Evolutionary conservation across 768 basidiomycete genomes (phyloP).

Genomic region (Boletus vermiculosoides): DNA sequence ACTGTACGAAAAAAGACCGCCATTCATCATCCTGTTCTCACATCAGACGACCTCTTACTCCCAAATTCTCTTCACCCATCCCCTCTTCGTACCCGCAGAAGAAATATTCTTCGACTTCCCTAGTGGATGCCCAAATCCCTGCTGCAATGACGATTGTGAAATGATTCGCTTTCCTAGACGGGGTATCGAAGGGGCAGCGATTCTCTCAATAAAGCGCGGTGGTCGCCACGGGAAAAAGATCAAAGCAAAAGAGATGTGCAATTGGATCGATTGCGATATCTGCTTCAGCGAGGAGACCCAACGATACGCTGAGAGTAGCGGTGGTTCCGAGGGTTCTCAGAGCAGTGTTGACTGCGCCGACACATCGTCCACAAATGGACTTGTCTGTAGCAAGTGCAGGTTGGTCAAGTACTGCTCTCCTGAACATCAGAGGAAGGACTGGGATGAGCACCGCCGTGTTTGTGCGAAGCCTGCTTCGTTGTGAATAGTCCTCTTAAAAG

Average conservation of each 20-base stretch:
- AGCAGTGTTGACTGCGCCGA: slow-evolving; percentile 39
- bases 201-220: slow-evolving; percentile 63
- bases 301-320: slow-evolving; percentile 37
- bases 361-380: slow-evolving; percentile 41
- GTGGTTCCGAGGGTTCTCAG: slow-evolving; percentile 47
- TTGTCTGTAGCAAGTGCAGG: slow-evolving; percentile 74
- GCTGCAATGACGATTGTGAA: slow-evolving; percentile 78
- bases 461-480: slow-evolving; percentile 43
- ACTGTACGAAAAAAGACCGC: slow-evolving; percentile 71
- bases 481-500: slow-evolving; percentile 6
- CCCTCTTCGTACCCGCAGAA: slow-evolving; percentile 65
- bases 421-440: slow-evolving; percentile 73
- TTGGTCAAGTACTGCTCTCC: slow-evolving; percentile 76
- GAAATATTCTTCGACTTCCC: slow-evolving; percentile 78
- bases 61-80: slow-evolving; percentile 76
- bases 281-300: slow-evolving; percentile 50
- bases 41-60: slow-evolving; percentile 80
- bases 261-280: slow-evolving; percentile 75
- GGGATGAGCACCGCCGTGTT: slow-evolving; percentile 75
- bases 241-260: slow-evolving; percentile 67
- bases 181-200: slow-evolving; percentile 58
- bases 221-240: slow-evolving; percentile 48
- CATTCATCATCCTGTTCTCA: slow-evolving; percentile 75
- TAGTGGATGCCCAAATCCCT: slow-evolving; percentile 75
- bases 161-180: slow-evolving; percentile 76